Conservation (phyloP, 345 rosid genomes). For the Gynandropsis gynandra region DNA sequence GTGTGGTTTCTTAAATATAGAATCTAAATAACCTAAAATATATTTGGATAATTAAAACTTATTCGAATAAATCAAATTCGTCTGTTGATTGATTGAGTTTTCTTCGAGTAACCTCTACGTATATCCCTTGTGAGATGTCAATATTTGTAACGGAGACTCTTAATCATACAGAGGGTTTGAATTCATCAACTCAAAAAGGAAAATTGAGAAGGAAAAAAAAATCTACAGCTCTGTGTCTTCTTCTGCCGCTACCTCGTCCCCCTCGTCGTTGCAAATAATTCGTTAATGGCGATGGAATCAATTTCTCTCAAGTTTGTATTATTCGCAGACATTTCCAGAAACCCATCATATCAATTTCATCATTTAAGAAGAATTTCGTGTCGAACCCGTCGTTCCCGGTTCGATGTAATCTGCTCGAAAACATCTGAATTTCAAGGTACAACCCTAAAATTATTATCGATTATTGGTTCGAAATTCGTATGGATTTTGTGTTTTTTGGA, state of each 20-base stretch:
- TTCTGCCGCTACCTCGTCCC: neutral
- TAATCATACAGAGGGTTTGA: too few species aligned
- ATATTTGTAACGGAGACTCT: too few species aligned
- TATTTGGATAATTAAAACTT: too few species aligned
- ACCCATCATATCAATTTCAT: constrained; percentile 16
- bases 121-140: too few species aligned
- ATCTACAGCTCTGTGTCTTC: neutral
- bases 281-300: constrained; percentile 30
- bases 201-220: neutral
- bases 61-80: too few species aligned
- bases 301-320: constrained; percentile 13
- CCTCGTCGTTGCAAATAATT: neutral
- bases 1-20: too few species aligned
- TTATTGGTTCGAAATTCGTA: neutral
- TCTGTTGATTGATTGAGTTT: too few species aligned
- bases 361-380: constrained; percentile 16
- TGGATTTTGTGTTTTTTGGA: constrained; percentile 1
- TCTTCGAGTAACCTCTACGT: too few species aligned
- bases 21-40: too few species aligned
- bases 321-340: constrained; percentile 20
- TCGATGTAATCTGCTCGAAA: constrained; percentile 26
- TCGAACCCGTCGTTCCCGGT: constrained; percentile 21
- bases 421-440: constrained; percentile 45
- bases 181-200: neutral
- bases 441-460: neutral